Evolutionary conservation across 805 yeast species (phyloP).

Genomic region (Limtongia smithiae): DNA sequence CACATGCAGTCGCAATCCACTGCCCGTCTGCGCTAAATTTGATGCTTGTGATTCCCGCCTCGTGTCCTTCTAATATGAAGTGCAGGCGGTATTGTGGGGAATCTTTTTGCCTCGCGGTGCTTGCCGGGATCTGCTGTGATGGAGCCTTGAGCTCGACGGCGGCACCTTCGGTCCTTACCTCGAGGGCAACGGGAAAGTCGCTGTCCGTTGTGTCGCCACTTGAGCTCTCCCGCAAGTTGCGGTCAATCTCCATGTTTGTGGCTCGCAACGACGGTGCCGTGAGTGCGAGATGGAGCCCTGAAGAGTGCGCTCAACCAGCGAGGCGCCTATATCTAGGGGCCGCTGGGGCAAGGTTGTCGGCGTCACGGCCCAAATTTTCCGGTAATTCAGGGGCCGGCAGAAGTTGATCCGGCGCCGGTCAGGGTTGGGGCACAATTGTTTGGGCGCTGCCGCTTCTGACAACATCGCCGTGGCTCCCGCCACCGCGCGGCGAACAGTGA

Average conservation of each 20-base stretch:
- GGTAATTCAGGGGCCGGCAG: too few relatives aligned
- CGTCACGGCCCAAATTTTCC: too few relatives aligned
- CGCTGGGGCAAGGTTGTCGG: too few relatives aligned
- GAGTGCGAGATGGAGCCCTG: too few relatives aligned
- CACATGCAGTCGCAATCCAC: conserved; percentile 28
- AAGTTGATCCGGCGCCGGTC: too few relatives aligned
- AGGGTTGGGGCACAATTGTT: too few relatives aligned
- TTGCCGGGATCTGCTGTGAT: not conserved
- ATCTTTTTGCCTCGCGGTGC: not conserved
- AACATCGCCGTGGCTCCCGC: too few relatives aligned
- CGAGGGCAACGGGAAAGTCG: conserved; percentile 19
- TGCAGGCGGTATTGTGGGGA: conserved; percentile 8
- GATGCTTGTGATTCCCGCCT: conserved; percentile 18
- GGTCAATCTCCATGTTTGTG: conserved; percentile 9
- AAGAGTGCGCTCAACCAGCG: too few relatives aligned
- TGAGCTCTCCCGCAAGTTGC: conserved; percentile 1
- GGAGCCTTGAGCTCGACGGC: not conserved
- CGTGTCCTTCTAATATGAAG: conserved; percentile 17
- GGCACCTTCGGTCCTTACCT: conserved; percentile 7
- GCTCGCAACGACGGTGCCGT: too few relatives aligned
- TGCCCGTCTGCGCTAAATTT: conserved; percentile 21
- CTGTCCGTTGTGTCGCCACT: conserved; percentile 25
- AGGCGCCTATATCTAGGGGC: too few relatives aligned
- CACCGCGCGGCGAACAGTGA: too few relatives aligned
- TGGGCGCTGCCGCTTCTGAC: too few relatives aligned